phyloP scores from a whole-genome alignment of 257 asterid species.

The Cordia subcordata region DNA sequence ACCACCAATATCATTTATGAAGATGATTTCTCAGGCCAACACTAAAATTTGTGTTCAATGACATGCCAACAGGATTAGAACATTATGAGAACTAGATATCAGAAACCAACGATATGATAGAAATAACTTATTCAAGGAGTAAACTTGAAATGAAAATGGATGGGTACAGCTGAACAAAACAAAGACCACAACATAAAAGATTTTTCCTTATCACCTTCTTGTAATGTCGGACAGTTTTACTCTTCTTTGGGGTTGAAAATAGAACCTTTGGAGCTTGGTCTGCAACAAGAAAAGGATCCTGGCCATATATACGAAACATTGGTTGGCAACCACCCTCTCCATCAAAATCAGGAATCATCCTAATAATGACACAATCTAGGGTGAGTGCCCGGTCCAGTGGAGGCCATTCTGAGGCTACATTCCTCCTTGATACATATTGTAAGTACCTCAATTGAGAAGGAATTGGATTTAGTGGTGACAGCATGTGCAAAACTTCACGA shows the following conservation, averaged over 20 bases:
- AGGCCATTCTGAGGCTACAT: constrained; percentile 86
- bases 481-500: constrained; percentile 69
- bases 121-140: too few species aligned
- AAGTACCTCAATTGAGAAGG: constrained; percentile 93
- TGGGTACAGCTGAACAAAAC: too few species aligned
- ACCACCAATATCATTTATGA: too few species aligned
- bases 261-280: constrained; percentile 78
- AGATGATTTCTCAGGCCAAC: too few species aligned
- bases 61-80: too few species aligned
- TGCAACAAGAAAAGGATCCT: constrained; percentile 57
- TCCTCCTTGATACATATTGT: constrained; percentile 88
- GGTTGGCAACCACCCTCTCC: constrained; percentile 89
- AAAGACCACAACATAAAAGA: neutral
- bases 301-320: constrained; percentile 80
- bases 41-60: too few species aligned
- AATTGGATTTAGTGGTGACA: constrained; percentile 79
- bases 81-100: too few species aligned
- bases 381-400: constrained; percentile 83
- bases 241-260: constrained; percentile 73
- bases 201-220: constrained; percentile 53
- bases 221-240: constrained; percentile 66
- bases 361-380: constrained; percentile 79
- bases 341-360: constrained; percentile 81
- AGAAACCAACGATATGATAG: too few species aligned
- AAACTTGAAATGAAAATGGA: too few species aligned